phyloP scores from a whole-genome alignment of 2,329 filamentous ascomycete genomes.

The Apiospora aurea region DNA sequence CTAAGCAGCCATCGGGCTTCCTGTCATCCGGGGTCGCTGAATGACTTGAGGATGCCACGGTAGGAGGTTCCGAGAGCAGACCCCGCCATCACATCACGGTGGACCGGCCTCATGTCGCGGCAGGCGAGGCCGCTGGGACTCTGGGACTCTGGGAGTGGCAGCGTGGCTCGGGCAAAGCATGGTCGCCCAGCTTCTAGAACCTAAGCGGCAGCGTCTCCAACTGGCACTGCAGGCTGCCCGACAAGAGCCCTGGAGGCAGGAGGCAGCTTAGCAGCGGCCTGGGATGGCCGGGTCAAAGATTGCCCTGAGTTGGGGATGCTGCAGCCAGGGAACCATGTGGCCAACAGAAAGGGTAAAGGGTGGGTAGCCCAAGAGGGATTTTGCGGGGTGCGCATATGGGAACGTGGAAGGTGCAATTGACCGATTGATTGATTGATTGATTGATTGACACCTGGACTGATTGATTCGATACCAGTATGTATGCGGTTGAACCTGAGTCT shows the following conservation, averaged over 20 bases:
- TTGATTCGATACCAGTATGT: too few species aligned
- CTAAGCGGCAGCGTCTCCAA: neutral
- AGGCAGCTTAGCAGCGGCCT: neutral
- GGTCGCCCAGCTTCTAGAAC: neutral
- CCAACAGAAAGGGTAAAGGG: neutral
- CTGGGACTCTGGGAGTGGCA: neutral
- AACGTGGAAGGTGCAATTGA: too few species aligned
- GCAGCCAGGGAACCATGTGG: conserved; percentile 11
- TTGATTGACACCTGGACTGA: too few species aligned
- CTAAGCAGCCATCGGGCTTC: neutral
- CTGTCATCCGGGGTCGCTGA: neutral
- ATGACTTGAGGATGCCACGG: conserved; percentile 17
- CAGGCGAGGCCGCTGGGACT: conserved; percentile 27
- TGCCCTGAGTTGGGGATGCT: conserved; percentile 20
- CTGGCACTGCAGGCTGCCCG: neutral
- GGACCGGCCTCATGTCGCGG: conserved; percentile 38
- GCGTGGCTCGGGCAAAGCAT: conserved; percentile 16
- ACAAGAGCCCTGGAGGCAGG: neutral
- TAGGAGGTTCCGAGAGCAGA: conserved; percentile 28
- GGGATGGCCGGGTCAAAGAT: conserved; percentile 20
- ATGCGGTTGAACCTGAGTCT: too few species aligned
- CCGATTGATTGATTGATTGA: too few species aligned
- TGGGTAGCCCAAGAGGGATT: neutral
- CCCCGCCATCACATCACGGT: conserved; percentile 37
- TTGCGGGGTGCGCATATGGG: conserved; percentile 1